phyloP scores from a whole-genome alignment of 257 asterid genomes.

The Penstemon barbatus region DNA sequence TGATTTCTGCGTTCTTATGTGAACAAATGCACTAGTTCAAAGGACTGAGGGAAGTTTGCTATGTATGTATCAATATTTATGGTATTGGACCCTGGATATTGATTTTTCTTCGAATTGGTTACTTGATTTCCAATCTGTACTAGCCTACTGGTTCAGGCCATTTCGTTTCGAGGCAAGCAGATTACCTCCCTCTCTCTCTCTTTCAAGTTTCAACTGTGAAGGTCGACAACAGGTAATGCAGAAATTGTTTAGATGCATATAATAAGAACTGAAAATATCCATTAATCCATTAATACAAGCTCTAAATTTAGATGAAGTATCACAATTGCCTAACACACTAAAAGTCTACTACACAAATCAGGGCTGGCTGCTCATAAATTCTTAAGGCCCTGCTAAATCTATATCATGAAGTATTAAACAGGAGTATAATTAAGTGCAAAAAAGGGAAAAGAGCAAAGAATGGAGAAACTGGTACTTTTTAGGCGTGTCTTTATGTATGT shows the following conservation, averaged over 20 bases:
- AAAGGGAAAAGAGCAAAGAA: not conserved
- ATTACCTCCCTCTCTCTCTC: not conserved
- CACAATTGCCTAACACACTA: constrained; percentile 35
- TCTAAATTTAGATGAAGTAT: constrained; percentile 21
- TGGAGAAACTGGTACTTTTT: not conserved
- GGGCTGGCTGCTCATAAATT: constrained; percentile 25
- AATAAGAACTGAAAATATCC: constrained; percentile 14
- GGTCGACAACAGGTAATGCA: constrained; percentile 5
- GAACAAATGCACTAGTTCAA: not conserved
- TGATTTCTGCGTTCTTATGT: not conserved
- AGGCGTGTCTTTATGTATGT: constrained; percentile 2
- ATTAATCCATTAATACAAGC: constrained; percentile 2
- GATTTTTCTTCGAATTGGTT: not conserved
- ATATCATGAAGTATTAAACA: constrained; percentile 18
- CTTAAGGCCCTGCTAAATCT: constrained; percentile 30
- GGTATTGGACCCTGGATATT: not conserved
- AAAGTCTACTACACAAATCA: constrained; percentile 22
- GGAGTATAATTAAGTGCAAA: constrained; percentile 22
- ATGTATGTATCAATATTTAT: too few species aligned
- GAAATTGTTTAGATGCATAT: constrained; percentile 22
- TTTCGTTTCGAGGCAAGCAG: not conserved
- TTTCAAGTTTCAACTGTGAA: not conserved
- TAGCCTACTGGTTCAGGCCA: not conserved
- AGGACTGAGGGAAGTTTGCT: not conserved
- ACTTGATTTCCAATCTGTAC: not conserved